Evolutionary conservation across 768 basidiomycete species (phyloP), one percentile per base, ranked within the genome.

Genomic region (Auricularia auricula-judae): DNA sequence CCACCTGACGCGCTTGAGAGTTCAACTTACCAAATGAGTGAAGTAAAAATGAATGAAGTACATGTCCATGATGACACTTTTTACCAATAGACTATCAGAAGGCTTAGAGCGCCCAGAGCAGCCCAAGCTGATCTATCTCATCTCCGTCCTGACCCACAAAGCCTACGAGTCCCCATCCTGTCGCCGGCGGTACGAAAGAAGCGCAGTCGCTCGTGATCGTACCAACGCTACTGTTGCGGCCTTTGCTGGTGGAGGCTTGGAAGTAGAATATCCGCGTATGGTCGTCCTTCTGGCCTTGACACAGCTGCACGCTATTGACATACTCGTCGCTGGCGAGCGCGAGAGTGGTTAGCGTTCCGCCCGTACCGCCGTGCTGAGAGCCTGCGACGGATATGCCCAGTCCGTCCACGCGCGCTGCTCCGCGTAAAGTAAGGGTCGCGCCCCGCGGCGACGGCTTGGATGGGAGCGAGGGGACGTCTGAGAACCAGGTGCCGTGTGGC

Each of bases 261-360:
- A 73, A 23, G 42, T 68, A 77, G 66, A 77, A 77, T 18, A 76
- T 71, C 4, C 76, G 71, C 16, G 75, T 76, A 18, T 67, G 66
- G 58, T 61, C 67, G 61, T 68, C 70, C 61, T 71, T 69, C 62
- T 67, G 23, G 7, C 69, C 76, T 12, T 68, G 71, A 66, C 75
- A 77, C 2, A 72, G 68, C 11, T 68, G 65, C 1, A 71, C 68
- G 56, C 66, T 63, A 14, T 42, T 42, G 7, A 65, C 68, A 29
- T 76, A 63, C 36, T 63, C 65, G 63, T 78, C 75, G 23, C 70
- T 70, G 4, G 67, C 65, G 12, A 77, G 67, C 4, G 70, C 68
- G 23, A 78, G 67, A 1, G 76, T 71, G 2, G 64, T 62, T 0
- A 74, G 65, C 3, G 67, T 71, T 34, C 76, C 77, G 18, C 77